phyloP scores from a whole-genome alignment of 2,329 filamentous ascomycete species.

The Phialocephala subalpina region DNA sequence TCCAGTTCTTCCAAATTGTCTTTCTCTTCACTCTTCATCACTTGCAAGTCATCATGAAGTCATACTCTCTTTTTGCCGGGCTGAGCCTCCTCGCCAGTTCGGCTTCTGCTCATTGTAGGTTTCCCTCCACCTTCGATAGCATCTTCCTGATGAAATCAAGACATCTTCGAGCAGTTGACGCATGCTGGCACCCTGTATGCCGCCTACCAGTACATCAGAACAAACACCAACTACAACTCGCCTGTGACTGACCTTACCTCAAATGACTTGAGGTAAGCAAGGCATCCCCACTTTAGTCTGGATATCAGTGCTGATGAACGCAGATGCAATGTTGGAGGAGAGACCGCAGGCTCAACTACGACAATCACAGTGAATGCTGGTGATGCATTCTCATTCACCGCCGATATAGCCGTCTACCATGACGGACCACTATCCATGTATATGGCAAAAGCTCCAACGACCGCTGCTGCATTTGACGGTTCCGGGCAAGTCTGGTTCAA shows the following conservation, averaged over 20 bases:
- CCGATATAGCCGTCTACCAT: constrained; percentile 49
- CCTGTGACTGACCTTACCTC: constrained; percentile 48
- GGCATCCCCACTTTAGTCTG: neutral
- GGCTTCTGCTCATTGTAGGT: constrained; percentile 4
- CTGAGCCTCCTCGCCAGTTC: constrained; percentile 24
- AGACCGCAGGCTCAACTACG: constrained; percentile 22
- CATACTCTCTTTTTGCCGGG: constrained; percentile 20
- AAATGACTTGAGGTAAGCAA: constrained; percentile 32
- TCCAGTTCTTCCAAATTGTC: constrained; percentile 6
- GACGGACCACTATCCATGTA: constrained; percentile 46
- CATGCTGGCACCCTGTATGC: constrained; percentile 35
- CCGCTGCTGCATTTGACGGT: constrained; percentile 46
- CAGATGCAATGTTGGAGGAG: constrained; percentile 53
- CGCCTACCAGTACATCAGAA: constrained; percentile 60
- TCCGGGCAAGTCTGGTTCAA: constrained; percentile 48
- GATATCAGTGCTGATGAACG: constrained; percentile 54
- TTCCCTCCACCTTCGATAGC: too few relatives aligned
- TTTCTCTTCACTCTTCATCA: neutral
- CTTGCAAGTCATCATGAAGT: constrained; percentile 27
- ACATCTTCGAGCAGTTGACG: constrained; percentile 39
- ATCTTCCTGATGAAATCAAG: constrained; percentile 26
- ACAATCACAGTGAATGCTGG: constrained; percentile 46
- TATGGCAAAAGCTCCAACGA: constrained; percentile 47
- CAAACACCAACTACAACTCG: constrained; percentile 55
- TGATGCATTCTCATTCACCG: constrained; percentile 54